phyloP scores from a whole-genome alignment of 2,329 filamentous ascomycete genomes.

The Cadophora gregata region DNA sequence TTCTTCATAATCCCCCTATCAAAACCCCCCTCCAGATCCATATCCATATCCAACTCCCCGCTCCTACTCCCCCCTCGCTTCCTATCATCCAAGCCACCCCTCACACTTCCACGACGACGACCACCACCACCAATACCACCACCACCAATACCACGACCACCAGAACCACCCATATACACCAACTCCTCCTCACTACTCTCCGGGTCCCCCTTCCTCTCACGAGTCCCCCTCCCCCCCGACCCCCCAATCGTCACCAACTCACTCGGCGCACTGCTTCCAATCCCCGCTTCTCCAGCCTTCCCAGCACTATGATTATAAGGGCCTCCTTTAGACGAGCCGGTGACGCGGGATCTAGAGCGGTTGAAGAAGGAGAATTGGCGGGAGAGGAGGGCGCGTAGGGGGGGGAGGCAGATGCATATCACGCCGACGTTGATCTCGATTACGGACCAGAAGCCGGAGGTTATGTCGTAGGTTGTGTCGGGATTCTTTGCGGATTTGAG shows the following conservation, averaged over 20 bases:
- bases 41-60: too few species aligned
- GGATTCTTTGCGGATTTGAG: constrained; percentile 28
- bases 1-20: constrained; percentile 20
- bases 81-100: neutral
- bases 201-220: neutral
- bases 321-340: neutral
- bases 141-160: too few species aligned
- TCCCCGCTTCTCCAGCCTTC: too few species aligned
- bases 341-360: neutral
- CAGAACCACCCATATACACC: neutral
- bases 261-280: neutral
- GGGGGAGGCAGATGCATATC: constrained; percentile 46
- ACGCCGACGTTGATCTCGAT: constrained; percentile 46
- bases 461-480: constrained; percentile 37
- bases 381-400: constrained; percentile 26
- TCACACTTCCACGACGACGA: too few species aligned
- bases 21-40: neutral
- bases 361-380: constrained; percentile 24
- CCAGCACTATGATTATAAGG: neutral
- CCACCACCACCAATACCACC: too few species aligned
- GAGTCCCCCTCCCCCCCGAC: neutral
- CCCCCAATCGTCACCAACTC: neutral
- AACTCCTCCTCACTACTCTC: constrained; percentile 26
- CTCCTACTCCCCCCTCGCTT: too few species aligned
- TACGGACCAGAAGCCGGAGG: constrained; percentile 43